Conservation (phyloP, 2,329 filamentous ascomycete species). For the Colletotrichum endophyticum region DNA sequence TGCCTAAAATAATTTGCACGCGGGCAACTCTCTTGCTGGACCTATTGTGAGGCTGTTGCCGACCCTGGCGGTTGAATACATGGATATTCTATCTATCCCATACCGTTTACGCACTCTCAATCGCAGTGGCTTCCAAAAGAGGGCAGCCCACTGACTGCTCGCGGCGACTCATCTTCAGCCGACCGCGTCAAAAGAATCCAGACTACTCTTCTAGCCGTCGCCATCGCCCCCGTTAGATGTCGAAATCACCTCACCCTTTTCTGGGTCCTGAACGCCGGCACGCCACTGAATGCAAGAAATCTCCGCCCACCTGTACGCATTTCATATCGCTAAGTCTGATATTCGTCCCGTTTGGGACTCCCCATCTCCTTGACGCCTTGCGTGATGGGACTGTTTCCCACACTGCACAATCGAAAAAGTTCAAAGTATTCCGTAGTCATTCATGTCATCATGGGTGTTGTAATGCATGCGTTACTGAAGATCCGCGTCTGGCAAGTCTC, state of each 20-base stretch:
- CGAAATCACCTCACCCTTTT: background rate
- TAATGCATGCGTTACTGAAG: conserved; percentile 24
- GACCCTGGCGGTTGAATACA: background rate
- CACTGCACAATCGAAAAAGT: background rate
- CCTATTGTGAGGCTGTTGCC: background rate
- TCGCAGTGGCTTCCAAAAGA: background rate
- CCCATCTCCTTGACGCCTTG: conserved; percentile 14
- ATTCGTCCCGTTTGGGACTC: background rate
- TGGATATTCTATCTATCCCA: background rate
- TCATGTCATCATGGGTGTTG: conserved; percentile 12
- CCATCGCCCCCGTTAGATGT: background rate
- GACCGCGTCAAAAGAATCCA: background rate
- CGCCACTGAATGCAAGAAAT: conserved; percentile 16
- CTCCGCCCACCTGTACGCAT: conserved; percentile 1
- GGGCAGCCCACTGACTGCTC: background rate
- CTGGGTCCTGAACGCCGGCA: conserved; percentile 7
- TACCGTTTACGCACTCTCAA: background rate
- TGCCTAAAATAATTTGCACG: background rate
- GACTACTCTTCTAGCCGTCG: background rate
- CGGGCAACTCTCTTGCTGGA: background rate
- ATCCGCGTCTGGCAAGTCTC: conserved; percentile 42
- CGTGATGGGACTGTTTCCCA: conserved; percentile 8
- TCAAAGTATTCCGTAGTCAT: conserved; percentile 6
- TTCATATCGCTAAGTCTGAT: background rate
- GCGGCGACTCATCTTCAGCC: background rate